Percentiles rank a stretch among this genome's conserved stretches.
Evolutionary conservation across 2,329 filamentous ascomycete species (phyloP).

Genomic region (Cladosporium phlei): DNA sequence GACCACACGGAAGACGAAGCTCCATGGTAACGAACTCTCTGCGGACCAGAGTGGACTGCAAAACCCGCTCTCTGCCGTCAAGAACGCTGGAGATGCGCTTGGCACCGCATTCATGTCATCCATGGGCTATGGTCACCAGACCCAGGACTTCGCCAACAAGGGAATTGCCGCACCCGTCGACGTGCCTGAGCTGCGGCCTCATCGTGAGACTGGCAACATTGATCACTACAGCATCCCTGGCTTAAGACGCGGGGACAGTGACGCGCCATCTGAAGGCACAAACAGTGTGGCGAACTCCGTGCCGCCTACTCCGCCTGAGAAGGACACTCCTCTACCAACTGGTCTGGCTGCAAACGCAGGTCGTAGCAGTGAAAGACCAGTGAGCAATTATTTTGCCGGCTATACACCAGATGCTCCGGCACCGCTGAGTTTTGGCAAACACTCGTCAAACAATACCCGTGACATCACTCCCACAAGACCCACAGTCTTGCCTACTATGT

Average conservation of each 20-base stretch:
- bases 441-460: neutral
- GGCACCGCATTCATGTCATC: slow-evolving; percentile 42
- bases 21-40: slow-evolving; percentile 22
- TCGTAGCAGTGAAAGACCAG: slow-evolving; percentile 21
- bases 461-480: neutral
- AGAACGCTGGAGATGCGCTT: slow-evolving; percentile 45
- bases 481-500: slow-evolving; percentile 14
- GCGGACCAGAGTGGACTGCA: slow-evolving; percentile 6
- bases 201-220: slow-evolving; percentile 8
- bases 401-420: slow-evolving; percentile 5
- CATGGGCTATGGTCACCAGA: slow-evolving; percentile 32
- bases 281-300: slow-evolving; percentile 17
- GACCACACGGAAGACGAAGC: slow-evolving; percentile 31
- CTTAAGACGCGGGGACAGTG: slow-evolving; percentile 2
- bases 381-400: slow-evolving; percentile 20
- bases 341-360: slow-evolving; percentile 1
- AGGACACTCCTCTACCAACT: slow-evolving; percentile 38
- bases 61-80: slow-evolving; percentile 38
- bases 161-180: slow-evolving; percentile 23
- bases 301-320: slow-evolving; percentile 44
- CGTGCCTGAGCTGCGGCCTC: slow-evolving; percentile 9
- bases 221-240: neutral
- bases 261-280: slow-evolving; percentile 14
- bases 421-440: slow-evolving; percentile 10
- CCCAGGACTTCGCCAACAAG: slow-evolving; percentile 31